A percentile compares a stretch with the other conserved stretches of the same genome.
phyloP scores from a whole-genome alignment of 306 rosid species.

The Leucaena leucocephala region DNA sequence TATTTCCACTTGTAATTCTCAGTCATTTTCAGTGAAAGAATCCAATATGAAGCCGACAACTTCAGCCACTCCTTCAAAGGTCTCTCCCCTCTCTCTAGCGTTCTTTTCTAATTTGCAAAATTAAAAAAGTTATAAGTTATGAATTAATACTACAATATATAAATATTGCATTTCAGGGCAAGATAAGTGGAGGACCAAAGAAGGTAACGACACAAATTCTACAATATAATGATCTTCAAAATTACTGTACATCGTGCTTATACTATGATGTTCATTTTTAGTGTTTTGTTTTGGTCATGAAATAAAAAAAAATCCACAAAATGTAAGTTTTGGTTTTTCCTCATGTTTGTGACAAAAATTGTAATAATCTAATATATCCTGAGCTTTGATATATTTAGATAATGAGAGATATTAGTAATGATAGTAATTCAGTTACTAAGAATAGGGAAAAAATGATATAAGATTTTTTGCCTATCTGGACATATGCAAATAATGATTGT shows the following conservation, averaged over 20 bases:
- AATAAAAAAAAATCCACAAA: too few species aligned
- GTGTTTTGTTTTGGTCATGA: not conserved
- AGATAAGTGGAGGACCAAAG: not conserved
- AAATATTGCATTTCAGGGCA: conserved; percentile 2
- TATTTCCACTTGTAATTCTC: not conserved
- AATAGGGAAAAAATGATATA: too few species aligned
- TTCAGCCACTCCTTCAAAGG: conserved; percentile 19
- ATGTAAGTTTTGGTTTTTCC: not conserved
- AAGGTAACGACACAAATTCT: conserved; percentile 15
- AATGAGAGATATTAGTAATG: not conserved
- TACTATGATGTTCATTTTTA: not conserved
- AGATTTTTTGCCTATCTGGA: too few species aligned
- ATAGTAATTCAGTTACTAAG: too few species aligned
- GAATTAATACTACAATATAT: not conserved
- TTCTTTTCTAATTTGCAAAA: not conserved
- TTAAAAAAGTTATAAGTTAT: not conserved
- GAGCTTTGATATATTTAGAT: too few species aligned
- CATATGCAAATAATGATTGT: too few species aligned
- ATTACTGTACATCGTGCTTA: not conserved
- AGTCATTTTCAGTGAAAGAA: not conserved
- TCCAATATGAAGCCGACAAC: not conserved
- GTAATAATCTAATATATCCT: too few species aligned
- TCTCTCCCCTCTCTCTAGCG: not conserved
- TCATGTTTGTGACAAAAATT: not conserved
- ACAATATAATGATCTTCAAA: not conserved